Conservation (phyloP, 2,329 filamentous ascomycete genomes). For the Colletotrichum sp. region DNA sequence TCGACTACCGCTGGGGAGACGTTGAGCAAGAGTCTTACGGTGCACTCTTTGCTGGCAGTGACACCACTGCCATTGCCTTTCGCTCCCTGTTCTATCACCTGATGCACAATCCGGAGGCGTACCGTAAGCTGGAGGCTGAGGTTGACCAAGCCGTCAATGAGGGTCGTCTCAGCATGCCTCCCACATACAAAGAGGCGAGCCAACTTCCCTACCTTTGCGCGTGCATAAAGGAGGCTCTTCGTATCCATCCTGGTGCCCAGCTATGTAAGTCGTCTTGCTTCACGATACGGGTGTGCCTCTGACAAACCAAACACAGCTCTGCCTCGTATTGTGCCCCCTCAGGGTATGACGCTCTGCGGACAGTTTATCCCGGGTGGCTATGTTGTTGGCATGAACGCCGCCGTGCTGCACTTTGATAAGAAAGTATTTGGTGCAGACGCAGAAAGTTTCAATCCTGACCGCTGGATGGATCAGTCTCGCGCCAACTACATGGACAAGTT, state of each 20-base stretch:
- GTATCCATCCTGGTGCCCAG: constrained; percentile 45
- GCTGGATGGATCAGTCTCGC: neutral
- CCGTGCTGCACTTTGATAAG: neutral
- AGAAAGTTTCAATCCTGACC: neutral
- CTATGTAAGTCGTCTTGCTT: neutral
- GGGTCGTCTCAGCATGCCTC: neutral
- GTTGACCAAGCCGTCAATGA: constrained; percentile 23
- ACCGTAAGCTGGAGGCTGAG: constrained; percentile 34
- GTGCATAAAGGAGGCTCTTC: constrained; percentile 52
- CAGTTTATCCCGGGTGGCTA: neutral
- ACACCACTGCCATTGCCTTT: constrained; percentile 40
- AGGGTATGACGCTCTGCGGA: neutral
- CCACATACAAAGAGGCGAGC: constrained; percentile 21
- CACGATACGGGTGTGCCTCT: neutral
- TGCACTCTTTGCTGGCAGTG: constrained; percentile 37
- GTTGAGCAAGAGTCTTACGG: neutral
- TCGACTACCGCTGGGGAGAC: neutral
- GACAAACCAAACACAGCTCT: neutral
- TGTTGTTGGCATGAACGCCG: neutral
- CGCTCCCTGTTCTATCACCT: constrained; percentile 41
- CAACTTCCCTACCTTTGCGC: constrained; percentile 43
- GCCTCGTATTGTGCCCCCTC: neutral
- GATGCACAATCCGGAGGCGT: constrained; percentile 33
- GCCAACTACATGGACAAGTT: neutral
- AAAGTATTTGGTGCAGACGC: neutral